Evolutionary conservation across 148 eudicot genomes (phyloP).

Genomic region (Heliosperma pusillum): DNA sequence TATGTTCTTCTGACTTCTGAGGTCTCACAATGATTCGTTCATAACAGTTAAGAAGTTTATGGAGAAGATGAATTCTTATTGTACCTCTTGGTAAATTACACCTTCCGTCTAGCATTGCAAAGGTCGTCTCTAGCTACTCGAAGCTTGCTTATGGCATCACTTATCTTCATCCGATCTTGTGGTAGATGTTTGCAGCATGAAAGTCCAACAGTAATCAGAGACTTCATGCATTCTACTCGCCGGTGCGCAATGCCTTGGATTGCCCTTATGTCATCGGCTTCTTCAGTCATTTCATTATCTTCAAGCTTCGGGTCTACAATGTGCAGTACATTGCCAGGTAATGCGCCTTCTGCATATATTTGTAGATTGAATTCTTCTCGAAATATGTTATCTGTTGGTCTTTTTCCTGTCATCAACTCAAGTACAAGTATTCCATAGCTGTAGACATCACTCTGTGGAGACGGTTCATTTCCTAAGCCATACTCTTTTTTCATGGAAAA

Average conservation of each 20-base stretch:
- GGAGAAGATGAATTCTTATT: neutral
- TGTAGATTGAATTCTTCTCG: constrained; percentile 15
- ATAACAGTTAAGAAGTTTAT: neutral
- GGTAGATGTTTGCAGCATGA: constrained; percentile 11
- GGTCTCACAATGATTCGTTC: neutral
- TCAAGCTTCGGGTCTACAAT: constrained; percentile 1
- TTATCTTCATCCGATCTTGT: constrained; percentile 6
- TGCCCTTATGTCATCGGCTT: neutral
- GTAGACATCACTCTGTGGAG: constrained; percentile 7
- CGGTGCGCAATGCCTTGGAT: neutral
- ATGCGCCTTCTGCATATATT: constrained; percentile 9
- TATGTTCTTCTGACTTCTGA: neutral
- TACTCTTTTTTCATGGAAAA: constrained; percentile 1
- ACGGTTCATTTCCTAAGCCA: neutral
- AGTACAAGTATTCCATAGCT: constrained; percentile 19
- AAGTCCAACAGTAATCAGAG: constrained; percentile 1
- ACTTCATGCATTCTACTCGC: neutral
- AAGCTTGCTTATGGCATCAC: constrained; percentile 12
- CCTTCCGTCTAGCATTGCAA: neutral
- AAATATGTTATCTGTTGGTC: constrained; percentile 14
- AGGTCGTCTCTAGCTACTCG: neutral
- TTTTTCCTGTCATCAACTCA: constrained; percentile 17
- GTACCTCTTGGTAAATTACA: neutral
- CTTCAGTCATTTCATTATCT: neutral
- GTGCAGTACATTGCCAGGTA: constrained; percentile 15